Percentiles rank a stretch among this genome's conserved stretches.
These are phyloP conservation scores for Coemansia sp. DNA, from an alignment of 192 early-diverging fungal species.

Conservation along the genomic window DNA sequence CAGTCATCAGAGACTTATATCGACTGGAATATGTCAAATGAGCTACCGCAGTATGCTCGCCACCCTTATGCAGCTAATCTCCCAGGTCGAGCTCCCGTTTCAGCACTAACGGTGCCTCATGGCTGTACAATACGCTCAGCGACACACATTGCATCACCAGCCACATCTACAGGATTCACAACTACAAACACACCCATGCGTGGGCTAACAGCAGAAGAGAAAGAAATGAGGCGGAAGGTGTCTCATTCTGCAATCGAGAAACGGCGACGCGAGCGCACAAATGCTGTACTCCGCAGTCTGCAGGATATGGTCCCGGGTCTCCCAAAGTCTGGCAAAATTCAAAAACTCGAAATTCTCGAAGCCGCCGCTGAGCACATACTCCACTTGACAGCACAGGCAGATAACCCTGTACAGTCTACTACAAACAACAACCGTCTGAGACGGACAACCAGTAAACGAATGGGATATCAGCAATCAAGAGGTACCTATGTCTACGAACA, in stretches of 20 bases:
- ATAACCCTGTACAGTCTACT: too few relatives aligned
- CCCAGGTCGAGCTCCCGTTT: too few relatives aligned
- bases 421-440: too few relatives aligned
- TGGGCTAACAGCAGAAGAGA: constrained; percentile 49
- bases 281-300: constrained; percentile 78
- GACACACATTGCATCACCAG: background rate
- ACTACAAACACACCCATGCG: constrained; percentile 3
- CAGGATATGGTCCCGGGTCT: constrained; percentile 71
- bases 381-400: constrained; percentile 21
- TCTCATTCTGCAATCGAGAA: constrained; percentile 88
- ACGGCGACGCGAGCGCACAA: constrained; percentile 84
- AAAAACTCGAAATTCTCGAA: constrained; percentile 54
- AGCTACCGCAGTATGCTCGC: too few relatives aligned
- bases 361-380: constrained; percentile 52
- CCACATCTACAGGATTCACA: background rate
- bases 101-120: too few relatives aligned
- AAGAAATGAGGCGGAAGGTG: constrained; percentile 76
- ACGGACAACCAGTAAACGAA: too few relatives aligned
- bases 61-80: too few relatives aligned
- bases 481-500: too few relatives aligned
- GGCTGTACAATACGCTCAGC: too few relatives aligned
- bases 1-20: too few relatives aligned
- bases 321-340: constrained; percentile 45
- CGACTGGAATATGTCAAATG: too few relatives aligned
- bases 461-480: too few relatives aligned